These are phyloP conservation scores for Hyphopichia khmerensis DNA, from an alignment of 1,139 yeast genomes.

Conservation along the genomic window DNA sequence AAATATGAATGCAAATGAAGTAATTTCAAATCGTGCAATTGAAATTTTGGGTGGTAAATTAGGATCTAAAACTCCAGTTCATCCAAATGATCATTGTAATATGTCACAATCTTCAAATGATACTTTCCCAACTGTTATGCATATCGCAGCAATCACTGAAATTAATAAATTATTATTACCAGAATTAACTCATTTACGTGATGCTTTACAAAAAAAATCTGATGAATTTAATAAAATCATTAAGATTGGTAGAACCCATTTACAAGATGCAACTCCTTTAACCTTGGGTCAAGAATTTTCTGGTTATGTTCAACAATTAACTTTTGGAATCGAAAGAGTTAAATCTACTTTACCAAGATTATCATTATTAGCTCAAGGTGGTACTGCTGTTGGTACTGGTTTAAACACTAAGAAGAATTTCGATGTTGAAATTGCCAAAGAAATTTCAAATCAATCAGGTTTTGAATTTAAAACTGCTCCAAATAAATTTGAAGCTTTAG, in stretches of 20 bases:
- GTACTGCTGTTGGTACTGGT: conserved; percentile 99
- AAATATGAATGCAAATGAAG: conserved; percentile 98
- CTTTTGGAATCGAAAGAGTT: conserved; percentile 86
- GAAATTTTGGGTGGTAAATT: conserved; percentile 88
- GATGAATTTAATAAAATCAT: conserved; percentile 85
- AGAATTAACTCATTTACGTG: conserved; percentile 72
- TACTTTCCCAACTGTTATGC: conserved; percentile 99
- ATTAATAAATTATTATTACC: conserved; percentile 76
- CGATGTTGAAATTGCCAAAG: conserved; percentile 77
- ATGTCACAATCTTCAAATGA: conserved; percentile 98
- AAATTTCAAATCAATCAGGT: conserved; percentile 82
- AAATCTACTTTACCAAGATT: conserved; percentile 75
- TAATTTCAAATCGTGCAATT: conserved; percentile 95
- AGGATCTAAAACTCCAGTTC: conserved; percentile 92
- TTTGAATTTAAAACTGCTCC: conserved; percentile 91
- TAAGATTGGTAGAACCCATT: conserved; percentile 97
- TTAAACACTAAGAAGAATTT: conserved; percentile 90
- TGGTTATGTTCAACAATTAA: conserved; percentile 91
- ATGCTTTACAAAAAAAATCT: conserved; percentile 71
- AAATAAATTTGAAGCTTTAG: conserved; percentile 97
- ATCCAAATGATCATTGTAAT: conserved; percentile 98
- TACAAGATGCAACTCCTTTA: conserved; percentile 98
- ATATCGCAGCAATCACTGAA: conserved; percentile 95
- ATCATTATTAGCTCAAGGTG: conserved; percentile 92
- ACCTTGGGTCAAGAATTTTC: conserved; percentile 98